Percentiles rank a stretch among this genome's conserved stretches.
Conservation (phyloP, 2,329 filamentous ascomycete species). For the Arthrobotrys pseudoclavata region DNA sequence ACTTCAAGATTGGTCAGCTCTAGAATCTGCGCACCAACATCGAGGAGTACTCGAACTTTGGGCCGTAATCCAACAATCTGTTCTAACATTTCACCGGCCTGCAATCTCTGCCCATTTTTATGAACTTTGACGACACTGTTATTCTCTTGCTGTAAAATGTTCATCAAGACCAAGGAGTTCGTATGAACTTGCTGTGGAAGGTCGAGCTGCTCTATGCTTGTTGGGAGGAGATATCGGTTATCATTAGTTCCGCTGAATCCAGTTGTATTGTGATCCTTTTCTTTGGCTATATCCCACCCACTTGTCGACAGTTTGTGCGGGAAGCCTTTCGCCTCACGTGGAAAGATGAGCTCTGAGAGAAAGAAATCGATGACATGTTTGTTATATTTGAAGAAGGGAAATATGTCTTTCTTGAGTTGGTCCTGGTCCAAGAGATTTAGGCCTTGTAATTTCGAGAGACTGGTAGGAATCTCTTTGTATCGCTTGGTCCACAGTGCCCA, state of each 20-base stretch:
- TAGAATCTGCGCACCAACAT: conserved; percentile 79
- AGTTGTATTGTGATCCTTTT: conserved; percentile 68
- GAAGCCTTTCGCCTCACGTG: conserved; percentile 75
- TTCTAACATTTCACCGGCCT: conserved; percentile 67
- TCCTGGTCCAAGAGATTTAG: conserved; percentile 37
- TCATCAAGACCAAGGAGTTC: conserved; percentile 75
- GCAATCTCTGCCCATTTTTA: conserved; percentile 64
- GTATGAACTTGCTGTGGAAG: conserved; percentile 73
- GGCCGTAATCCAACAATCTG: conserved; percentile 67
- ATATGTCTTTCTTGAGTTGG: conserved; percentile 70
- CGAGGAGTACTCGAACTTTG: conserved; percentile 74
- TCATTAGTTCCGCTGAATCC: conserved; percentile 81
- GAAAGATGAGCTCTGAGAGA: conserved; percentile 73
- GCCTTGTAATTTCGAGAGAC: conserved; percentile 66
- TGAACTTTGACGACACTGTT: conserved; percentile 36
- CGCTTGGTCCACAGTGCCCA: conserved; percentile 66
- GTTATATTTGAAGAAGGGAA: conserved; percentile 70
- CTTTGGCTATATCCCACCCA: conserved; percentile 74
- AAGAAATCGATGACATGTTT: conserved; percentile 76
- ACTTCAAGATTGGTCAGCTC: conserved; percentile 74
- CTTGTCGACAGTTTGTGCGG: conserved; percentile 75
- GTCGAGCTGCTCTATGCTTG: conserved; percentile 72
- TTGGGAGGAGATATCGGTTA: conserved; percentile 72
- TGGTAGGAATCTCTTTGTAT: conserved; percentile 64
- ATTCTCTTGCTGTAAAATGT: conserved; percentile 52